Conservation (phyloP, 2,329 filamentous ascomycete genomes). For the Fusarium paranaense region DNA sequence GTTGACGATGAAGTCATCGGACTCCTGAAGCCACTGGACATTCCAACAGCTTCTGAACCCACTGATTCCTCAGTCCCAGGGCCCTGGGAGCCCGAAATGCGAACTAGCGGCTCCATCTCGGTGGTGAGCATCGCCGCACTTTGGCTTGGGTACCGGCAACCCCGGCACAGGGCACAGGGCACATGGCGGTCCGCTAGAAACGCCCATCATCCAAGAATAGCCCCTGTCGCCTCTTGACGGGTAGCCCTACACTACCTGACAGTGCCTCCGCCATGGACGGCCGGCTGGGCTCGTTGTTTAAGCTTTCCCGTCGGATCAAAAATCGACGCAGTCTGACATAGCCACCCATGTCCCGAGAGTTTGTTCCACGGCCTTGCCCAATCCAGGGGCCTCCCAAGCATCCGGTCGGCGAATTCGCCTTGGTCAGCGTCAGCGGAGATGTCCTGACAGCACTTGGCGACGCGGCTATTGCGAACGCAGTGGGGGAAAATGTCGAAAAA, state of each 20-base stretch:
- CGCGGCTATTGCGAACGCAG: constrained; percentile 14
- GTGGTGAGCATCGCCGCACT: constrained; percentile 30
- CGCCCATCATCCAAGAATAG: constrained; percentile 43
- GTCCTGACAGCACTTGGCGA: constrained; percentile 1
- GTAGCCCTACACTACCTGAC: constrained; percentile 17
- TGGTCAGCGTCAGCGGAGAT: constrained; percentile 7
- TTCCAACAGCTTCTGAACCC: constrained; percentile 28
- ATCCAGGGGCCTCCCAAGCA: background rate
- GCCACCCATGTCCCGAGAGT: constrained; percentile 27
- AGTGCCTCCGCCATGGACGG: constrained; percentile 28
- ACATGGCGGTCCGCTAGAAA: constrained; percentile 31
- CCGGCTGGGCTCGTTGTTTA: constrained; percentile 13
- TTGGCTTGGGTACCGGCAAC: constrained; percentile 24
- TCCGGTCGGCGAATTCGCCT: constrained; percentile 7
- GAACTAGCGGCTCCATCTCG: constrained; percentile 23
- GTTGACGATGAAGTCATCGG: constrained; percentile 37
- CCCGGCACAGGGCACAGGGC: constrained; percentile 39
- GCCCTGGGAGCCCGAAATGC: constrained; percentile 21
- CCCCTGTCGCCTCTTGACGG: constrained; percentile 26
- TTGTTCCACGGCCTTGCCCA: constrained; percentile 9
- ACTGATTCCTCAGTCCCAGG: constrained; percentile 16
- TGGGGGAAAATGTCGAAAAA: constrained; percentile 16
- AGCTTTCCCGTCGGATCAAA: constrained; percentile 38
- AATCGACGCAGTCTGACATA: constrained; percentile 37
- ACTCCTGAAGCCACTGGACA: background rate